Conservation (phyloP, 176 grass and related monocot genomes). For the Dendrocalamus sinicus region DNA sequence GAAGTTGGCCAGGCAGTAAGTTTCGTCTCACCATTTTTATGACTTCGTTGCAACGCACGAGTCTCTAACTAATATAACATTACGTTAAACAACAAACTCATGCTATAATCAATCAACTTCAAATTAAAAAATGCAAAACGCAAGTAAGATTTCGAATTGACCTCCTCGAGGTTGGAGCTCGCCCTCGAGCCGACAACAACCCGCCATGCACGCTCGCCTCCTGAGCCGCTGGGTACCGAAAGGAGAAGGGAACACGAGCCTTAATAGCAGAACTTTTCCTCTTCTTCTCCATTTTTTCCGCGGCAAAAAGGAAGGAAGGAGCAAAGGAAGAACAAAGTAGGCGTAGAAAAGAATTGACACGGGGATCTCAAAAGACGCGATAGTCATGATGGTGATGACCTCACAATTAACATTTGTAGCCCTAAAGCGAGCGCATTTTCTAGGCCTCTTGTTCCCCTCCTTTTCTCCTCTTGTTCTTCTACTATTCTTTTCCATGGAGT, state of each 20-base stretch:
- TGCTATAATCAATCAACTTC: background rate
- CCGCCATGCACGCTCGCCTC: constrained; percentile 47
- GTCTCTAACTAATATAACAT: too few relatives aligned
- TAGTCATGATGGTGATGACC: constrained; percentile 22
- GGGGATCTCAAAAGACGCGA: constrained; percentile 46
- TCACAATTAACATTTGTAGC: constrained; percentile 50
- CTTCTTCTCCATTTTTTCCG: background rate
- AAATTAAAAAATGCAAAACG: background rate
- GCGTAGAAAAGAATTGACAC: constrained; percentile 32
- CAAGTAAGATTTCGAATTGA: background rate
- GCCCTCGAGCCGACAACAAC: constrained; percentile 33
- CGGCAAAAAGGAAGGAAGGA: background rate
- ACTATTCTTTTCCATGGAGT: background rate
- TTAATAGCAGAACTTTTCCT: background rate
- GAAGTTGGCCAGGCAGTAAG: too few relatives aligned
- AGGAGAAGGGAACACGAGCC: constrained; percentile 18
- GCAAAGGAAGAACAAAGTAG: background rate
- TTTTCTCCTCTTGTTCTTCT: background rate
- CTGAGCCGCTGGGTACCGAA: constrained; percentile 41
- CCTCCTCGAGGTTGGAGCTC: background rate
- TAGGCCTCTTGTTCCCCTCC: constrained; percentile 44
- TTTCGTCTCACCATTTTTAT: too few relatives aligned
- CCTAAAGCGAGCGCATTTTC: constrained; percentile 43
- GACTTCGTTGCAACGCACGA: too few relatives aligned
- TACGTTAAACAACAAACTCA: background rate